Evolutionary conservation across 768 basidiomycete genomes (phyloP).

Genomic region (Naematelia encephala): DNA sequence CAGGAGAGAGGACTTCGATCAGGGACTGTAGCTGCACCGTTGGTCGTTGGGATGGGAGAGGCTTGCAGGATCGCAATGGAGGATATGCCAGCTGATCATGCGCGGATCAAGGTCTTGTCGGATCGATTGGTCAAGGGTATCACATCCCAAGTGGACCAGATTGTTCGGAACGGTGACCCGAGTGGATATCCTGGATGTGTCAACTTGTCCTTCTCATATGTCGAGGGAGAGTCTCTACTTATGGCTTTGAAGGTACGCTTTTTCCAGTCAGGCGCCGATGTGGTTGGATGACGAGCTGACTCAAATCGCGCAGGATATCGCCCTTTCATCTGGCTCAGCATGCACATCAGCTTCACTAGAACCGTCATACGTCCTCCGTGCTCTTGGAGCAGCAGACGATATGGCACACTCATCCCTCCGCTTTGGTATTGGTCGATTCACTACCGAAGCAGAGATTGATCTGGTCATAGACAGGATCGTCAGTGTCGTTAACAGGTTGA

Average conservation of each 20-base stretch:
- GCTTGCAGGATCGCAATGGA: constrained; percentile 84
- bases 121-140: constrained; percentile 77
- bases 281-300: too few relatives aligned
- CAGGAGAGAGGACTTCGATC: constrained; percentile 93
- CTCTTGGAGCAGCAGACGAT: constrained; percentile 95
- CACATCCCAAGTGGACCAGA: constrained; percentile 77
- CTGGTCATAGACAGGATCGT: constrained; percentile 86
- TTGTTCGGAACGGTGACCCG: constrained; percentile 88
- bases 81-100: constrained; percentile 90
- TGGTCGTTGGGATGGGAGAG: constrained; percentile 90
- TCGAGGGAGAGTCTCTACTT: constrained; percentile 92
- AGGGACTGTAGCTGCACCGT: constrained; percentile 84
- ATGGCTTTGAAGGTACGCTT: constrained; percentile 87
- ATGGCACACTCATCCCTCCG: constrained; percentile 98
- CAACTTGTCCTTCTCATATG: constrained; percentile 92
- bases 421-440: constrained; percentile 96
- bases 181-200: constrained; percentile 93
- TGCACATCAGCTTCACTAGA: constrained; percentile 98
- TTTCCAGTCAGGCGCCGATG: not conserved
- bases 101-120: constrained; percentile 67
- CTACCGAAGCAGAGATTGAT: constrained; percentile 94
- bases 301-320: constrained; percentile 80
- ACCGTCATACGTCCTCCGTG: constrained; percentile 95
- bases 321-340: constrained; percentile 94
- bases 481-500: constrained; percentile 74